Conservation (phyloP, 2,329 filamentous ascomycete genomes). For the Bipolaris gigantea region DNA sequence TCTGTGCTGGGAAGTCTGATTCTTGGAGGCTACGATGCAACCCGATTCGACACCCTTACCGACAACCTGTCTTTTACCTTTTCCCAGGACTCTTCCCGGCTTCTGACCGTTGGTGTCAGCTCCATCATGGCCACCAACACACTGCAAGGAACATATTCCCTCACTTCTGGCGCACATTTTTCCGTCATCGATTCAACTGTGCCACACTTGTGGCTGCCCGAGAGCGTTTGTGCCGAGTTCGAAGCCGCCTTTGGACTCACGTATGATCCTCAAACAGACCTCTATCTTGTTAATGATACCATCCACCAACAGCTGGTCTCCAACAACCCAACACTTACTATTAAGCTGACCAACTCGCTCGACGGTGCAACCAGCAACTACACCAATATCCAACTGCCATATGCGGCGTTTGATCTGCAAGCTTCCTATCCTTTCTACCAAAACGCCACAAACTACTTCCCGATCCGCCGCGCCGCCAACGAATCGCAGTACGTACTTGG, state of each 20-base stretch:
- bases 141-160: constrained; percentile 39
- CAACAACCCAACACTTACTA: constrained; percentile 42
- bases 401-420: constrained; percentile 53
- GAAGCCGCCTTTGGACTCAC: constrained; percentile 45
- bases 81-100: constrained; percentile 33
- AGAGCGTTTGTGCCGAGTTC: constrained; percentile 45
- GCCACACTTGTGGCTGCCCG: constrained; percentile 47
- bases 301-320: constrained; percentile 37
- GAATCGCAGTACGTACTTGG: constrained; percentile 64
- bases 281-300: constrained; percentile 47
- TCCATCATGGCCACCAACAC: constrained; percentile 39
- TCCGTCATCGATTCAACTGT: constrained; percentile 48
- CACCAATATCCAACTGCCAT: constrained; percentile 51
- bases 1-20: constrained; percentile 42
- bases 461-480: constrained; percentile 61
- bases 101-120: constrained; percentile 40
- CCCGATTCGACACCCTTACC: constrained; percentile 37
- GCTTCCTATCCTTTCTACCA: constrained; percentile 58
- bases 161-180: constrained; percentile 36
- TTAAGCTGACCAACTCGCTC: constrained; percentile 41
- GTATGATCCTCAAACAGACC: constrained; percentile 42
- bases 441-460: constrained; percentile 68
- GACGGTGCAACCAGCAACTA: constrained; percentile 38
- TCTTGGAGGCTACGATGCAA: constrained; percentile 48
- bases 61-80: constrained; percentile 40